Conservation (phyloP, 371 early-diverging fungal species). For the Hamiltosporidium magnivora region DNA sequence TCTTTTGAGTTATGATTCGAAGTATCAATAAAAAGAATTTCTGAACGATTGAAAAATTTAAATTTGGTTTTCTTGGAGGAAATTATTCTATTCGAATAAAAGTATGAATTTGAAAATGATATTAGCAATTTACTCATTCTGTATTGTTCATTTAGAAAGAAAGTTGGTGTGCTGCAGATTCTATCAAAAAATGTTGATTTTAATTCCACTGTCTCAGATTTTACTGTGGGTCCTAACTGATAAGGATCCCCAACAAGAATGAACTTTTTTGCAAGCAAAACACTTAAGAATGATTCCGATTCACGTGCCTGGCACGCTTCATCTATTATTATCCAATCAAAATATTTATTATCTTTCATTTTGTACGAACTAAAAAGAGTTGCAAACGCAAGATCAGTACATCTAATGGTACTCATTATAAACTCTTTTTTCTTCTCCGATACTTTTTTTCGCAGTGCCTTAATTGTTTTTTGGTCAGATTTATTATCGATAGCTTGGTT, state of each 20-base stretch:
- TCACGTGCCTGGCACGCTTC: conserved; percentile 92
- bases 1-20: conserved; percentile 86
- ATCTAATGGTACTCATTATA: too few species aligned
- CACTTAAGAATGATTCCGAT: conserved; percentile 85
- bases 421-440: too few species aligned
- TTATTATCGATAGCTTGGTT: too few species aligned
- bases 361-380: too few species aligned
- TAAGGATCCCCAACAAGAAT: conserved; percentile 96
- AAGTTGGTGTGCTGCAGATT: conserved; percentile 74
- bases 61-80: conserved; percentile 56
- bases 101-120: conserved; percentile 90
- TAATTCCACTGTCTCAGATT: conserved; percentile 78
- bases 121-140: conserved; percentile 93
- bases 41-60: too few species aligned
- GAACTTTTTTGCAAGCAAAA: conserved; percentile 80
- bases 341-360: conserved; percentile 35
- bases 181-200: conserved; percentile 89
- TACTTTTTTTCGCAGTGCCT: too few species aligned
- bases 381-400: too few species aligned
- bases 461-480: too few species aligned
- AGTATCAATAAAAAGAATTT: conserved; percentile 64
- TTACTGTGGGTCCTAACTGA: conserved; percentile 89
- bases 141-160: conserved; percentile 78
- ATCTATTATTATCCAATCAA: conserved; percentile 83
- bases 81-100: conserved; percentile 79